Conservation (phyloP, 164 flowering plant genomes). For the Magnolia changhungtana region DNA sequence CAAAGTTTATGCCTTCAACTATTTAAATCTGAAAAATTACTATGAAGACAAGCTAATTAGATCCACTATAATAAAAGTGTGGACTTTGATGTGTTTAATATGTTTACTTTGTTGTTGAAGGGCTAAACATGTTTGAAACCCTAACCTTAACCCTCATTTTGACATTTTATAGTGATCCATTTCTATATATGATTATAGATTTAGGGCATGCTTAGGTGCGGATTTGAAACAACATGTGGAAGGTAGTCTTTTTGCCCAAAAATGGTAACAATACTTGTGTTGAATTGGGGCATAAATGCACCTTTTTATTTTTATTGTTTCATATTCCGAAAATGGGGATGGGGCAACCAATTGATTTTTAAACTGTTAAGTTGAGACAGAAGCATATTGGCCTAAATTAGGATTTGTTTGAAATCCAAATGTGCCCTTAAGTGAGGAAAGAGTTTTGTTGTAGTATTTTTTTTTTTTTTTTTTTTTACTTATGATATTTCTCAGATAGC, state of each 20-base stretch:
- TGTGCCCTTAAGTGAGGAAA: no score
- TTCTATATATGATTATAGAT: not conserved
- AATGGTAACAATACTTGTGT: no score
- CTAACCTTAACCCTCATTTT: not conserved
- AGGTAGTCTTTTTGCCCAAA: no score
- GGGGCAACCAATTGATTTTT: no score
- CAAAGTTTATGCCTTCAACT: not conserved
- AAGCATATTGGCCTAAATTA: no score
- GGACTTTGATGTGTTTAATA: not conserved
- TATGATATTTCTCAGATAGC: slow-evolving; percentile 40
- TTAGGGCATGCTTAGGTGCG: not conserved
- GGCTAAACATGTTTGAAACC: not conserved
- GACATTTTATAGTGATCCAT: no score
- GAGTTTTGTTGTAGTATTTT: not conserved
- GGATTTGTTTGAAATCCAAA: no score
- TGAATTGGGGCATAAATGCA: no score
- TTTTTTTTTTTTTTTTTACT: no score
- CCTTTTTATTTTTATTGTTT: no score
- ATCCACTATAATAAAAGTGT: not conserved
- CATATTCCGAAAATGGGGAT: no score
- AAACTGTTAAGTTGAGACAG: no score
- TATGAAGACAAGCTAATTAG: slow-evolving; percentile 1
- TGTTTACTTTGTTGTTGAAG: not conserved
- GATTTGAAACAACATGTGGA: not conserved
- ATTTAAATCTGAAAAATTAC: not conserved